Evolutionary conservation across 75 land plant species (phyloP), one percentile per base, ranked within the genome.

Genomic region (Cryptomeria japonica): DNA sequence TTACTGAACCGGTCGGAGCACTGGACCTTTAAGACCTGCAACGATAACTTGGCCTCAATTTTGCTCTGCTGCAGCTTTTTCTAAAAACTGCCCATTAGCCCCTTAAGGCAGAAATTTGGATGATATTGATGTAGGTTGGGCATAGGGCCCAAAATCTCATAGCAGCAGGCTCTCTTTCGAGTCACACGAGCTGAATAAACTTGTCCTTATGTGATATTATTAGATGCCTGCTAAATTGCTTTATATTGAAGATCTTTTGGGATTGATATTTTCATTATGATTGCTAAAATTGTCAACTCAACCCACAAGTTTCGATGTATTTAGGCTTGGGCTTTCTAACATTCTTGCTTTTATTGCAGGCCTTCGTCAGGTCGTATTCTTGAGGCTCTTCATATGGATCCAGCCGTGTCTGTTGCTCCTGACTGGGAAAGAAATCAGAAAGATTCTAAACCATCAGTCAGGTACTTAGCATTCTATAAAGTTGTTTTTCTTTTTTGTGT

Each of bases 371-470:
- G 95, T 87, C 95, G 87, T 58, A 98, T 98, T 46, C 99, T 98
- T 87, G 99, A 98, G 89, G 99, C 99, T 41, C 86, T 98, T 31
- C 99, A 97, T 93, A 89, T 91, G 87, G 99, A 98, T 87, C 99
- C 99, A 73, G 99, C 99, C 41, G 96, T 99, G 84, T 87, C 93
- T 84, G 95, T 94, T 25, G 87, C 93, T 2, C 80, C 93, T 76
- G 97, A 96, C 18, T 89, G 95, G 88, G 98, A 96, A 64, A 93
- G 92, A 39, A 91, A 58, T 41, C 61, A 76, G 8, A 96, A 92
- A 90, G 88, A 91, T 75, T 22, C 76, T 36, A 95, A 93, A 72
- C 90, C 90, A 86, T 38, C 92, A n/a, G 85, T 87, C 37, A 92
- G 95, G 95, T 94, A 92, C 49, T 80, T n/a, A 44, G 70, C 37